Evolutionary conservation across 352 stramenopile genomes (phyloP).

Genomic region (Plasmopara viticola): DNA sequence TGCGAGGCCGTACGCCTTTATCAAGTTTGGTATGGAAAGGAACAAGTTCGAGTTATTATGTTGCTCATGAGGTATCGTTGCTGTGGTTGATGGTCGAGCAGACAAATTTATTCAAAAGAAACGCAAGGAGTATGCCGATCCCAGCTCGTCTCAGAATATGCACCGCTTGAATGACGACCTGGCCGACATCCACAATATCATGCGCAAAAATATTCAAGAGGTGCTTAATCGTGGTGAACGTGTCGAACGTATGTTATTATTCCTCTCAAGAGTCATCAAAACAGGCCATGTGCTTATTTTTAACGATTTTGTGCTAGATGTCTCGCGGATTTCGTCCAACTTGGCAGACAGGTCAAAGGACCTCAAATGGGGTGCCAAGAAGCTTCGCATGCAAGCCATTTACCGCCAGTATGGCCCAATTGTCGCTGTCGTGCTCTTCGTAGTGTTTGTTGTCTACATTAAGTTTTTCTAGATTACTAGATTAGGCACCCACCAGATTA

Average conservation of each 20-base stretch:
- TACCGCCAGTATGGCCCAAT: constrained; percentile 86
- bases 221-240: constrained; percentile 88
- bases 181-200: constrained; percentile 98
- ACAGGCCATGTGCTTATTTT: not conserved
- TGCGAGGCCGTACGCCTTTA: constrained; percentile 97
- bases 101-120: constrained; percentile 98
- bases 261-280: not conserved
- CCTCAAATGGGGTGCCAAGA: constrained; percentile 97
- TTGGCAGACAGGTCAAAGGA: constrained; percentile 92
- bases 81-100: constrained; percentile 10
- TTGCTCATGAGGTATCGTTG: not conserved
- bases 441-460: constrained; percentile 87
- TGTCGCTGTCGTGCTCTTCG: constrained; percentile 71
- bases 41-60: not conserved
- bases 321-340: constrained; percentile 87
- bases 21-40: constrained; percentile 88
- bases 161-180: constrained; percentile 96
- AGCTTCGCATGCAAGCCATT: constrained; percentile 85
- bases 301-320: constrained; percentile 40
- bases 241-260: constrained; percentile 60
- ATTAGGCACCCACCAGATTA: too few relatives aligned
- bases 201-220: constrained; percentile 97
- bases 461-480: constrained; percentile 77
- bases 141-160: constrained; percentile 93
- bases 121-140: constrained; percentile 96